Percentiles rank a stretch among this genome's conserved stretches.
Evolutionary conservation across 1,139 yeast species (phyloP).

Genomic region (Pichia sp.): DNA sequence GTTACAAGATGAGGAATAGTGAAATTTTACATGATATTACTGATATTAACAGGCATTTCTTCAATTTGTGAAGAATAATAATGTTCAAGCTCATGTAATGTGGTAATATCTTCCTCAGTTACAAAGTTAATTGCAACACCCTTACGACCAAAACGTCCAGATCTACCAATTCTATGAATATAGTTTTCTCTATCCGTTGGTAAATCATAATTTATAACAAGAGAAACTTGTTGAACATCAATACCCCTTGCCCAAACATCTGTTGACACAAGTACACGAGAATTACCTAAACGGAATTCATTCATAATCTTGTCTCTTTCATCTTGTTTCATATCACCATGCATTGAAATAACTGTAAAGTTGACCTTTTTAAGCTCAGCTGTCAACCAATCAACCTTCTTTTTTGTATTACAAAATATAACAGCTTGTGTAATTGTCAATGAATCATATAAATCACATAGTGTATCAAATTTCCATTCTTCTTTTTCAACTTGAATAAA

Average conservation of each 20-base stretch:
- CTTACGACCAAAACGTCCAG: constrained; percentile 94
- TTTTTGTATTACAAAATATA: constrained; percentile 87
- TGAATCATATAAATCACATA: constrained; percentile 92
- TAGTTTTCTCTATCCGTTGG: constrained; percentile 85
- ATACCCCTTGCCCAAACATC: constrained; percentile 98
- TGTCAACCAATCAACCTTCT: constrained; percentile 87
- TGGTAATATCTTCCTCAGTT: constrained; percentile 59
- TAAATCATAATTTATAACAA: constrained; percentile 87
- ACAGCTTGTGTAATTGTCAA: constrained; percentile 93
- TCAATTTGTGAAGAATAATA: constrained; percentile 72
- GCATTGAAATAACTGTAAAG: constrained; percentile 90
- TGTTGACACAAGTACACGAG: constrained; percentile 85
- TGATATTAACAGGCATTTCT: constrained; percentile 82
- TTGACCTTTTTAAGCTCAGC: constrained; percentile 72
- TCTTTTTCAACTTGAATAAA: constrained; percentile 83
- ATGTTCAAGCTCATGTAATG: constrained; percentile 64
- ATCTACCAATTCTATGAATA: constrained; percentile 95
- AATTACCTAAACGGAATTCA: constrained; percentile 71
- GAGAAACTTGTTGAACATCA: constrained; percentile 94
- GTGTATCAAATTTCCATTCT: constrained; percentile 92
- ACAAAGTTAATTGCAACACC: constrained; percentile 91
- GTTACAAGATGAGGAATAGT: background rate
- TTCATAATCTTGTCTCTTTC: constrained; percentile 87
- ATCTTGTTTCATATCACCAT: constrained; percentile 94
- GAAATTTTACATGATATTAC: constrained; percentile 40